Evolutionary conservation across 2,329 filamentous ascomycete genomes (phyloP).

Genomic region (Aspergillus intermedius): DNA sequence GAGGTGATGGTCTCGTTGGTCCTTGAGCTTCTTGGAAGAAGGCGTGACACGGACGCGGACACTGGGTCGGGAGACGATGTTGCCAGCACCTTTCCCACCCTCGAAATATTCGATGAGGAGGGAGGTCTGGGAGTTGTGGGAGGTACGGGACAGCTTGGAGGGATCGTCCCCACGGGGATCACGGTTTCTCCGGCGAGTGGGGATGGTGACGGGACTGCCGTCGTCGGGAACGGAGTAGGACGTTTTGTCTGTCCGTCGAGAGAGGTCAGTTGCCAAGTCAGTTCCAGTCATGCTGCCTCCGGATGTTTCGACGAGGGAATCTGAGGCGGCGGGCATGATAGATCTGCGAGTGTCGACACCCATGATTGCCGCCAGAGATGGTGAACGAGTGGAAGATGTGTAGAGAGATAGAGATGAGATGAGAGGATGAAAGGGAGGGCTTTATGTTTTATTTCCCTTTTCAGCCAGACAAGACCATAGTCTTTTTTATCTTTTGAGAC

Average conservation of each 20-base stretch:
- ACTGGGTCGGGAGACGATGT: slow-evolving; percentile 65
- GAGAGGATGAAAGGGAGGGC: neutral
- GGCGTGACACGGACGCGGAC: slow-evolving; percentile 76
- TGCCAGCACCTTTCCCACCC: slow-evolving; percentile 56
- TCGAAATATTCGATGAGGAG: slow-evolving; percentile 94
- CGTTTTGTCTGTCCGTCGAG: slow-evolving; percentile 45
- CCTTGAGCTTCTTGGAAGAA: slow-evolving; percentile 52
- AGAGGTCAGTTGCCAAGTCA: slow-evolving; percentile 46
- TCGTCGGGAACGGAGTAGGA: slow-evolving; percentile 47
- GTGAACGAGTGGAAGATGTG: slow-evolving; percentile 13
- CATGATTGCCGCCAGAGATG: slow-evolving; percentile 27
- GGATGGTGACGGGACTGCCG: slow-evolving; percentile 79
- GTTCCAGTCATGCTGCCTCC: slow-evolving; percentile 39
- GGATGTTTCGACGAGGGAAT: slow-evolving; percentile 41
- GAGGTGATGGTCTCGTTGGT: slow-evolving; percentile 61
- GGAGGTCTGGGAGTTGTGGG: slow-evolving; percentile 71
- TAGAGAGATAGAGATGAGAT: slow-evolving; percentile 1
- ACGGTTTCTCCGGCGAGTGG: slow-evolving; percentile 51
- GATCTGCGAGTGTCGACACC: slow-evolving; percentile 44
- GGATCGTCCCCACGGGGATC: slow-evolving; percentile 49
- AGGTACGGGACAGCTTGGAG: slow-evolving; percentile 45
- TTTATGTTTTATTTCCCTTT: slow-evolving; percentile 6
- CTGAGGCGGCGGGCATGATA: slow-evolving; percentile 45
- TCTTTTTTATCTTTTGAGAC: slow-evolving; percentile 13
- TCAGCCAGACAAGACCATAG: slow-evolving; percentile 32